Percentiles rank a stretch among this genome's conserved stretches.
Conservation (phyloP, 768 basidiomycete species). For the Lentinula edodes region DNA sequence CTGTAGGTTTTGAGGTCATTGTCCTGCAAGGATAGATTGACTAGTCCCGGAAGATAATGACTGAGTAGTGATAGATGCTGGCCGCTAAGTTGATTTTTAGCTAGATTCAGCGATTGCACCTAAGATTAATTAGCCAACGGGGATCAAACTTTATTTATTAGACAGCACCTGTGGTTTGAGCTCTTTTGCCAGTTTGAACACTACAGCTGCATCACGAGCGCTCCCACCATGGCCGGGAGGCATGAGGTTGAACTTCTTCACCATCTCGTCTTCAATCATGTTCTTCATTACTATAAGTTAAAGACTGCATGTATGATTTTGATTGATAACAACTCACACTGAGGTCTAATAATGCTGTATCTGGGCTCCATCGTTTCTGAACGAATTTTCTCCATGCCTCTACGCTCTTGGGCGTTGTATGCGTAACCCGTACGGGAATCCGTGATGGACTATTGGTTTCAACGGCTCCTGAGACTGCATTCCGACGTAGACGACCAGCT, state of each 20-base stretch:
- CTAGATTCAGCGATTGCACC: slow-evolving; percentile 81
- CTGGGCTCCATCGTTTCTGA: slow-evolving; percentile 63
- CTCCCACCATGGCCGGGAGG: slow-evolving; percentile 70
- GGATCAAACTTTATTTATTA: slow-evolving; percentile 4
- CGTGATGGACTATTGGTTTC: background rate
- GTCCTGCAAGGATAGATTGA: slow-evolving; percentile 75
- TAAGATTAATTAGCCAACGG: slow-evolving; percentile 18
- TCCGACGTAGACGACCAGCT: slow-evolving; percentile 55
- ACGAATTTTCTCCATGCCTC: slow-evolving; percentile 78
- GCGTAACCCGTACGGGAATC: slow-evolving; percentile 6
- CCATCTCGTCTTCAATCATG: slow-evolving; percentile 71
- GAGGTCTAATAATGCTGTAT: slow-evolving; percentile 69
- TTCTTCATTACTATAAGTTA: slow-evolving; percentile 39
- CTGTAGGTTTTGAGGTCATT: slow-evolving; percentile 66
- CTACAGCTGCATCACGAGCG: slow-evolving; percentile 66
- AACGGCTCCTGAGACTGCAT: slow-evolving; percentile 35
- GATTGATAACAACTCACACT: slow-evolving; percentile 49
- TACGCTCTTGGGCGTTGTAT: slow-evolving; percentile 22
- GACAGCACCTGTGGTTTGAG: slow-evolving; percentile 64
- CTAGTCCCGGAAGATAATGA: slow-evolving; percentile 73
- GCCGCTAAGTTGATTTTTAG: slow-evolving; percentile 63
- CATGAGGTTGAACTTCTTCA: slow-evolving; percentile 64
- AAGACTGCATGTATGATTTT: slow-evolving; percentile 11
- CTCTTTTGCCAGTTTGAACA: slow-evolving; percentile 82
- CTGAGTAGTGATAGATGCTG: slow-evolving; percentile 54